A percentile compares a stretch with the other conserved stretches of the same genome.
Conservation (phyloP, 441 rosid genomes). For the Rhodomyrtus psidioides region DNA sequence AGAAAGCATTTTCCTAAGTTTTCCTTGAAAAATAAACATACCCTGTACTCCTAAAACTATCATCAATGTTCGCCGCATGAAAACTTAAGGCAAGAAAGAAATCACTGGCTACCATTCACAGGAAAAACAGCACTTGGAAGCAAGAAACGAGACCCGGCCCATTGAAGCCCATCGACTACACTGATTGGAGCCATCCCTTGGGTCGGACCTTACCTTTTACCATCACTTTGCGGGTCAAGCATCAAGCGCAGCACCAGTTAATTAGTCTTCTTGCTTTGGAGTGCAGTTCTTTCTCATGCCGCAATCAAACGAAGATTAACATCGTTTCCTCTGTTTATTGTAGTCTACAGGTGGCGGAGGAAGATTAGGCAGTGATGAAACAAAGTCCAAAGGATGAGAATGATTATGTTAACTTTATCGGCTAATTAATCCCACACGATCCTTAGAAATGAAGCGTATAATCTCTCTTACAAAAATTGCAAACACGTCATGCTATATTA, state of each 20-base stretch:
- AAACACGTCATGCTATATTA: background rate
- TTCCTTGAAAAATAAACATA: background rate
- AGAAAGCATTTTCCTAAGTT: background rate
- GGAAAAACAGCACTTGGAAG: background rate
- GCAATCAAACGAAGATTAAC: background rate
- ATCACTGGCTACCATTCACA: background rate
- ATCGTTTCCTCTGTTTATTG: background rate
- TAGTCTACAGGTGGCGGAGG: background rate
- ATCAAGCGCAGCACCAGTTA: background rate
- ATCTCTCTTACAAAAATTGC: background rate
- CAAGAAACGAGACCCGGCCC: background rate
- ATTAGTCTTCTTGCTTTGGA: background rate
- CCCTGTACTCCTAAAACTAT: background rate
- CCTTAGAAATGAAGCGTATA: background rate
- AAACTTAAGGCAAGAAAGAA: background rate
- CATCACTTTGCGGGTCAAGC: background rate
- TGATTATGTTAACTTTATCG: background rate
- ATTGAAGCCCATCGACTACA: background rate
- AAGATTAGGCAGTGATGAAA: background rate
- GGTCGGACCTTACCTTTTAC: background rate
- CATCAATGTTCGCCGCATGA: background rate
- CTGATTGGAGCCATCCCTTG: background rate
- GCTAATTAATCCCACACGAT: background rate
- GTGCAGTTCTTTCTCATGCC: background rate
- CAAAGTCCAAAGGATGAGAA: background rate